Base-by-base conservation (phyloP, 805 yeast genomes). In the Spathaspora arborariae region DNA sequence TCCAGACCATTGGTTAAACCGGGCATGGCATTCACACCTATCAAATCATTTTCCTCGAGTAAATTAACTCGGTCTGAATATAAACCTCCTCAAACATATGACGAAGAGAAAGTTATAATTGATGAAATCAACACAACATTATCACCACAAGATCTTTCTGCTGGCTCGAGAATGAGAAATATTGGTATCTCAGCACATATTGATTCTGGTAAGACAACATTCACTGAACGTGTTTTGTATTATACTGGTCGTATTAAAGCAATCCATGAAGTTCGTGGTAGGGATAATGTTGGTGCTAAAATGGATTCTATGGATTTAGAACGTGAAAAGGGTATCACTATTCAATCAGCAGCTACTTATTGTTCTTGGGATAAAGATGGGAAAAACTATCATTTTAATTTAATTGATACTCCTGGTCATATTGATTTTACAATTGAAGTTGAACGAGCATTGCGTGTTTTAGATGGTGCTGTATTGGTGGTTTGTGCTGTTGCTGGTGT, bases 221-320 rank as follows among this genome's bases (percentile, higher is more conserved):
- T 94, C 69, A 94, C 98, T 13, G 99, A 94, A 70, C 86, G 99
- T 65, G 99, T 94, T 26, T 71, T 94, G 57, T 94, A 80, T 70
- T 94, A 94, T 65, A 94, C 99, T 2, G 99, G 99, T 50, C 81
- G 99, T 63, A 94, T 94, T 67, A 88, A 91, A 63, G 96, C 96
- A 22, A 92, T 91, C 59, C 98, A 91, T 62, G 98, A 91, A 68
- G 97, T 88, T 40, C 79, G 99, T 65, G 99, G 99, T 41, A 82
- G 94, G 60, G 99, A 94, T 65, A 84, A 90, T 55, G 98, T 94
- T 48, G 99, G 99, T 51, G 99, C 99, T 47, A 94, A 91, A 72
- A 94, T 94, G 99, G 99, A 94, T 68, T 92, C 91, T 51, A 94
- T 94, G 99, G 99, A 94, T 58, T 77, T 94, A 56, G 99, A 94